Conservation (phyloP, 495 filamentous ascomycete species). For the Penicillium ucsense region DNA sequence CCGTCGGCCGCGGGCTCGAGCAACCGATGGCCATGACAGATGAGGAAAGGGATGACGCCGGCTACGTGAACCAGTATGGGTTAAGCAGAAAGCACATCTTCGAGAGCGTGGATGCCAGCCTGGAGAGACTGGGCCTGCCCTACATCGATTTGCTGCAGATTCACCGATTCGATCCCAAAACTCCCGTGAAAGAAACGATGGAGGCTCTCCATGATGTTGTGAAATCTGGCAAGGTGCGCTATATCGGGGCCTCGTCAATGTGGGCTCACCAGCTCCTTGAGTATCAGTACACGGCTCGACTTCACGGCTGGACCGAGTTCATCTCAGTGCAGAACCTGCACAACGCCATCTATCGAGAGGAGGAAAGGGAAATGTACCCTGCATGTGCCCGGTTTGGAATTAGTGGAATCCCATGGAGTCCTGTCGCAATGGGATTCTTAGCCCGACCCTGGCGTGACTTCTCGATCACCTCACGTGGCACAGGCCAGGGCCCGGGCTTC, state of each 20-base stretch:
- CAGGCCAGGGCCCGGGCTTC: conserved; percentile 1
- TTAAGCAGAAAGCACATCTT: conserved; percentile 59
- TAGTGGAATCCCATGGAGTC: conserved; percentile 48
- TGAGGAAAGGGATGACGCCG: conserved; percentile 10
- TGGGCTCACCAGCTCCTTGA: conserved; percentile 55
- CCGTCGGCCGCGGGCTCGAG: conserved; percentile 15
- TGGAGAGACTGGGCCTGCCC: conserved; percentile 51
- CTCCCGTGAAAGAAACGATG: conserved; percentile 63
- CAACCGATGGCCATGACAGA: conserved; percentile 14
- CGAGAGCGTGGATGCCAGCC: conserved; percentile 56
- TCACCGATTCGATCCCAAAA: conserved; percentile 46
- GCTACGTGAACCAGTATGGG: conserved; percentile 32
- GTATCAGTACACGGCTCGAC: conserved; percentile 54
- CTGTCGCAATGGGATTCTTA: conserved; percentile 36
- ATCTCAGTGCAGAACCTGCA: conserved; percentile 69
- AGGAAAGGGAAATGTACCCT: conserved; percentile 67
- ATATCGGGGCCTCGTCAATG: conserved; percentile 63
- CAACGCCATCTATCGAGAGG: conserved; percentile 65
- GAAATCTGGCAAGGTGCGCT: conserved; percentile 52
- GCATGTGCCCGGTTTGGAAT: conserved; percentile 60
- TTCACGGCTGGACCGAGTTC: conserved; percentile 64
- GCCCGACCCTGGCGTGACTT: conserved; percentile 20
- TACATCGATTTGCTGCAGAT: conserved; percentile 68
- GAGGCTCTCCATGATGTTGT: conserved; percentile 60
- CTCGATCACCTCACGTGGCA: conserved; percentile 11